Percentiles rank a stretch among this genome's conserved stretches.
These are phyloP conservation scores for Aspergillus jensenii DNA, from an alignment of 2,329 filamentous ascomycete species.

Conservation along the genomic window DNA sequence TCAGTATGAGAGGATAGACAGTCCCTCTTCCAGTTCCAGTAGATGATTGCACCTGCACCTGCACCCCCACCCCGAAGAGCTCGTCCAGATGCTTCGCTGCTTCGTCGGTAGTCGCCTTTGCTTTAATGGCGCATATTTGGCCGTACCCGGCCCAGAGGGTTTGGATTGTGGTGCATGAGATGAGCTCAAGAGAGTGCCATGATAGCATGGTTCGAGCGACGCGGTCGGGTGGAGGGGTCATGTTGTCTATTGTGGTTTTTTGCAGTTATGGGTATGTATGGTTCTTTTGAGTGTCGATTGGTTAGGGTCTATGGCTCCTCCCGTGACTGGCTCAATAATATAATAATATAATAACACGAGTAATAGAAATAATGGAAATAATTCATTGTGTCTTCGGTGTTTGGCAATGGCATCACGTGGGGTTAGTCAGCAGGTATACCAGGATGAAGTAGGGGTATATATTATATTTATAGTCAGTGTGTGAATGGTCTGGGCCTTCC, in stretches of 20 bases:
- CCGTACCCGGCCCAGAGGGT: slow-evolving; percentile 52
- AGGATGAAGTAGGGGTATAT: too few species aligned
- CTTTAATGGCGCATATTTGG: slow-evolving; percentile 57
- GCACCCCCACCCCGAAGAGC: slow-evolving; percentile 23
- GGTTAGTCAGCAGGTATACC: too few species aligned
- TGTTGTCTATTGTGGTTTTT: neutral
- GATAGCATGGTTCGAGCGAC: slow-evolving; percentile 30
- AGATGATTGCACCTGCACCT: slow-evolving; percentile 3
- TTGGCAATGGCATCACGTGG: too few species aligned
- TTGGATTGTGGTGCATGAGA: slow-evolving; percentile 36
- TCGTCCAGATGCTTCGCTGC: slow-evolving; percentile 22
- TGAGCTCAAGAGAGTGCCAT: slow-evolving; percentile 27
- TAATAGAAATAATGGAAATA: too few species aligned
- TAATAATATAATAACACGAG: too few species aligned
- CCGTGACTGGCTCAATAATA: too few species aligned
- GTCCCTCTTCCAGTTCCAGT: slow-evolving; percentile 5
- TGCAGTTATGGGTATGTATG: neutral
- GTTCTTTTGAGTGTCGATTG: neutral
- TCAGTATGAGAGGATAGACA: slow-evolving; percentile 51
- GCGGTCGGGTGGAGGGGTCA: slow-evolving; percentile 12
- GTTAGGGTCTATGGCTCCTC: too few species aligned
- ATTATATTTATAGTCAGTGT: too few species aligned
- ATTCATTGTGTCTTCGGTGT: too few species aligned
- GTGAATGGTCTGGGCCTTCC: too few species aligned
- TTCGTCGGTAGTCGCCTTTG: slow-evolving; percentile 32